Conservation (phyloP, 176 grass and related monocot species). For the Coix lacrymajobi region DNA sequence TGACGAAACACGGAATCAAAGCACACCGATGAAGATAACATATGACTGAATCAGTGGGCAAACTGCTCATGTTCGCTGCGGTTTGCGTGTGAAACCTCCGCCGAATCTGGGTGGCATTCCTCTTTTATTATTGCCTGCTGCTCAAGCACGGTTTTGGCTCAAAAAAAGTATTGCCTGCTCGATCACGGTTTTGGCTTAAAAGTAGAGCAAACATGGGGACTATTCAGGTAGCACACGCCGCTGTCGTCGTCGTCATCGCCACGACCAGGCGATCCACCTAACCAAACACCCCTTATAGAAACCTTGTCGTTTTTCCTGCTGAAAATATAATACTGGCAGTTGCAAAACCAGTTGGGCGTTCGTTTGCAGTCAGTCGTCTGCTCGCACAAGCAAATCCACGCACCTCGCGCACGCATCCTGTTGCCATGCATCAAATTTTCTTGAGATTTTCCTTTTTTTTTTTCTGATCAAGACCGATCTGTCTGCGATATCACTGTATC, state of each 20-base stretch:
- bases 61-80: background rate
- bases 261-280: too few relatives aligned
- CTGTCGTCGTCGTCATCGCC: background rate
- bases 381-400: background rate
- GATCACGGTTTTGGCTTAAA: background rate
- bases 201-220: background rate
- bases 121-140: background rate
- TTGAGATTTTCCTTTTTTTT: background rate
- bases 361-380: background rate
- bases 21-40: background rate
- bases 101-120: background rate
- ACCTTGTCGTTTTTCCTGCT: background rate
- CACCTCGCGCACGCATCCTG: background rate
- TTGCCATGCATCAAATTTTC: background rate
- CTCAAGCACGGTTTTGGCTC: background rate
- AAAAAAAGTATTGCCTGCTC: background rate
- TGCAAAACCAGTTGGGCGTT: background rate
- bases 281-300: background rate
- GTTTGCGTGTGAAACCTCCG: conserved; percentile 1
- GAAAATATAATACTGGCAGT: background rate
- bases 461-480: background rate
- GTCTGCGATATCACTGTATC: background rate
- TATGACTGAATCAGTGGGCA: background rate
- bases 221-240: background rate
- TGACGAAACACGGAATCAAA: background rate